phyloP scores from a whole-genome alignment of 1,284 basidiomycete genomes.

The Trametes polyzona region DNA sequence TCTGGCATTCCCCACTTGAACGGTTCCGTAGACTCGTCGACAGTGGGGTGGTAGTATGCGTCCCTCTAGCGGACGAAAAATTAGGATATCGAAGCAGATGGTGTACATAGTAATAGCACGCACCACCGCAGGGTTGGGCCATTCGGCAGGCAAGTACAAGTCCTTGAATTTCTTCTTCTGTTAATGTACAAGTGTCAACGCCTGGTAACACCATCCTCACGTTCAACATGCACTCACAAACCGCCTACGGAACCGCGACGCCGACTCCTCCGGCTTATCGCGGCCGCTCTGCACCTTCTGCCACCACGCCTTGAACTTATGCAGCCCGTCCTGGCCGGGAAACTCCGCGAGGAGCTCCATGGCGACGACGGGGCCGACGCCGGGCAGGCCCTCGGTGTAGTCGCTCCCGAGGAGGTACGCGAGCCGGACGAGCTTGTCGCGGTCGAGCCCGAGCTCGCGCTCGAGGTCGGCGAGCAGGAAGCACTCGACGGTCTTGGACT shows the following conservation, averaged over 20 bases:
- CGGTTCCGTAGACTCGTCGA: slow-evolving; percentile 90
- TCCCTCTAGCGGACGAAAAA: slow-evolving; percentile 69
- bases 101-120: slow-evolving; percentile 31
- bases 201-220: background rate
- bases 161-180: slow-evolving; percentile 91
- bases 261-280: slow-evolving; percentile 75
- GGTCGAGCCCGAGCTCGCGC: slow-evolving; percentile 87
- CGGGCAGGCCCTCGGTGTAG: slow-evolving; percentile 95
- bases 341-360: slow-evolving; percentile 96
- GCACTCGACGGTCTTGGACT: slow-evolving; percentile 97
- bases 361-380: slow-evolving; percentile 94
- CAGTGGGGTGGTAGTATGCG: slow-evolving; percentile 90
- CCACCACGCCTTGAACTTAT: slow-evolving; percentile 96
- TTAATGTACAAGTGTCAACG: background rate
- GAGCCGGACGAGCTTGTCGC: slow-evolving; percentile 86
- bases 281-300: slow-evolving; percentile 88
- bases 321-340: slow-evolving; percentile 80
- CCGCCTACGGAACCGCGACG: slow-evolving; percentile 76
- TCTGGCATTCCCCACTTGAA: slow-evolving; percentile 99
- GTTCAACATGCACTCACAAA: slow-evolving; percentile 65
- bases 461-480: slow-evolving; percentile 87
- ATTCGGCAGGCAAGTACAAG: slow-evolving; percentile 82
- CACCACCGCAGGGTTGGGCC: slow-evolving; percentile 92
- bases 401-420: slow-evolving; percentile 97
- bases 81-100: background rate